Base-by-base conservation (phyloP, 2,329 filamentous ascomycete species). In the Aspergillus sp. region DNA sequence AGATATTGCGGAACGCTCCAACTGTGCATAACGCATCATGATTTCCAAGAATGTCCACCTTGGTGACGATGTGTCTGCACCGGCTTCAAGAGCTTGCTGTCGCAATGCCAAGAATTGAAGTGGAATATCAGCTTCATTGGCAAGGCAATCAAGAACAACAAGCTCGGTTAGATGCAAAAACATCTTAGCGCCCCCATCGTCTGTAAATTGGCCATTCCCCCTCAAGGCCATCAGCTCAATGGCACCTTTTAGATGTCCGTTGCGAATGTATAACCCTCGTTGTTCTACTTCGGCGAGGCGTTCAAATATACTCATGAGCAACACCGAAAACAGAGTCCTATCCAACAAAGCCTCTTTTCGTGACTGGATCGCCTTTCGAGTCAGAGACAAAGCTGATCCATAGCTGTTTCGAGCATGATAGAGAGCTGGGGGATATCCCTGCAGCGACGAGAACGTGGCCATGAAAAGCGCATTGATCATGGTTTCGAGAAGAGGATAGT, bases 251-350 rank as follows among this genome's bases (percentile, higher is more conserved):
- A 58, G 6, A 48, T 58, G 56, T 23, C 39, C 15, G 36, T 52
- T 41, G 21, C 36, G 41, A 3, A 38, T 1, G 8, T n/a, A 19
- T 19, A 27, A 19, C 2, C 13, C 30, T 42, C 36, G 23, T n/a
- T 38, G 19, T 39, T 32, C 38, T 7, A 30, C 17, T 8, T 25
- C 17, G 15, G 49, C 38, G 4, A 58, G n/a, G 13, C 38, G 48
- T 15, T 58, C 56, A 17, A 58, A 58, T 38, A 54, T 39, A 23
- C 56, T 47, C 49, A 58, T 42, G 13, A 58, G 32, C 17, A 58
- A 8, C 8, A 58, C n/a, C 7, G 49, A 47, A 7, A 58, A 58
- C 15, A 58, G 5, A 2, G 56, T 58, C 6, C 47, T 47, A 32
- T 58, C 49, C 5, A 52, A n/a, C 19, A 23, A 21, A 11, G 25